Evolutionary conservation across 345 rosid genomes (phyloP).

Genomic region (Capsella bursapastoris): DNA sequence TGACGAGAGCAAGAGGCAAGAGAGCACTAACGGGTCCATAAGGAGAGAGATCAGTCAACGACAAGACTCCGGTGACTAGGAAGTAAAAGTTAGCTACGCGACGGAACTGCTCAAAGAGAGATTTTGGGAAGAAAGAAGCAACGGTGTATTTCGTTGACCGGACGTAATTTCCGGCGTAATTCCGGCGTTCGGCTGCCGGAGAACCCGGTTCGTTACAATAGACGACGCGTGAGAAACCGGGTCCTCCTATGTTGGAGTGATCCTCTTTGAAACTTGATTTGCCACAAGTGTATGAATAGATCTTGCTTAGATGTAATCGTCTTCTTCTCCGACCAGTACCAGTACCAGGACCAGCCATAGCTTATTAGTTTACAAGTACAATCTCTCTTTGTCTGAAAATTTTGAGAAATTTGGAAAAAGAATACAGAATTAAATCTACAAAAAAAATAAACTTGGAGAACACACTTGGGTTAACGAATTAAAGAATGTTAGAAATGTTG

Average conservation of each 20-base stretch:
- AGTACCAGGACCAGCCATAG: conserved; percentile 53
- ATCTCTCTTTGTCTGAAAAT: conserved; percentile 24
- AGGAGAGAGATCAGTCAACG: conserved; percentile 79
- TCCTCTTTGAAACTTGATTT: conserved; percentile 71
- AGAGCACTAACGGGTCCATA: conserved; percentile 72
- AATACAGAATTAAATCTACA: not conserved
- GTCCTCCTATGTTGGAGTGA: conserved; percentile 76
- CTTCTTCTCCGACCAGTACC: conserved; percentile 56
- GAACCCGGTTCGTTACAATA: conserved; percentile 75
- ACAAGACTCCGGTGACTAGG: conserved; percentile 67
- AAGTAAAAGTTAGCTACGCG: conserved; percentile 95
- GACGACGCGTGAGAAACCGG: conserved; percentile 88
- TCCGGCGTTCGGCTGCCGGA: conserved; percentile 63
- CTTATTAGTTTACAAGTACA: conserved; percentile 1
- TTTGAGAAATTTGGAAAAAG: not conserved
- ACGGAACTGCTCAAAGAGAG: conserved; percentile 95
- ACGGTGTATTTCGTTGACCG: conserved; percentile 78
- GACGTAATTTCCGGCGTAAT: conserved; percentile 66
- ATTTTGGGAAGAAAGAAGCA: conserved; percentile 81
- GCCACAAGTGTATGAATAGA: conserved; percentile 75
- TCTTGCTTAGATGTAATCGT: conserved; percentile 68
- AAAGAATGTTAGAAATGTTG: conserved; percentile 41
- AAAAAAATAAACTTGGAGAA: conserved; percentile 32
- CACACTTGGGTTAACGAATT: conserved; percentile 35
- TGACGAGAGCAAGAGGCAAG: conserved; percentile 69